These are phyloP conservation scores for Arachnomyces sp. DNA, from an alignment of 2,329 filamentous ascomycete genomes.

Conservation along the genomic window DNA sequence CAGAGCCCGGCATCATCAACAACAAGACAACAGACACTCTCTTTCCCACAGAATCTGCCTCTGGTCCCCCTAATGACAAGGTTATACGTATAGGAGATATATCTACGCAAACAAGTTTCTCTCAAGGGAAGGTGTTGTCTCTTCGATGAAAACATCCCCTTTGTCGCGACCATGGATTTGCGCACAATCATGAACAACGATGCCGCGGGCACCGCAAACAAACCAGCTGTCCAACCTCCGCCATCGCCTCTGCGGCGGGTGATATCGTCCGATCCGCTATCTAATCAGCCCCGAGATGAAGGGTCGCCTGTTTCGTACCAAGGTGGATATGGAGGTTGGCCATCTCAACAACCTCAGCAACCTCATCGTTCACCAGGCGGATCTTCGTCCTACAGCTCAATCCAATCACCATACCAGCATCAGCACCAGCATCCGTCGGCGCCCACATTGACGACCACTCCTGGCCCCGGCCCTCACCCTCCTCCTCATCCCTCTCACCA, in stretches of 20 bases:
- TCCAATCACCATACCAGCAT: constrained; percentile 36
- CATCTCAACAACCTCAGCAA: constrained; percentile 38
- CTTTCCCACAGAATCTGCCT: no score
- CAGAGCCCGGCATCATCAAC: no score
- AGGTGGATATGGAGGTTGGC: constrained; percentile 20
- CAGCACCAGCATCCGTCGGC: constrained; percentile 2
- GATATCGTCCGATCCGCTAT: neutral
- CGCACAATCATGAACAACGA: constrained; percentile 47
- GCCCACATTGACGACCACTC: neutral
- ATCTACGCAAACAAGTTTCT: no score
- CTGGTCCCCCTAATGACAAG: no score
- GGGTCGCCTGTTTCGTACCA: constrained; percentile 1
- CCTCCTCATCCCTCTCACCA: constrained; percentile 13
- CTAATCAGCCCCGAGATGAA: constrained; percentile 4
- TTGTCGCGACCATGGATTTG: constrained; percentile 41
- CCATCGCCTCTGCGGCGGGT: constrained; percentile 17
- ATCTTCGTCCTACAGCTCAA: constrained; percentile 31
- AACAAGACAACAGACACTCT: no score
- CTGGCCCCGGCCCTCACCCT: neutral
- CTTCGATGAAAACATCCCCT: constrained; percentile 14
- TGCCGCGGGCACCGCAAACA: constrained; percentile 23
- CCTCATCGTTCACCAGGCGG: constrained; percentile 37
- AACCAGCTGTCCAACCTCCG: constrained; percentile 14
- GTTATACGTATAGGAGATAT: no score
- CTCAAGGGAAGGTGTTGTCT: neutral